Evolutionary conservation across 129 eudicot genomes (phyloP).

Genomic region (Rutidosis leptorrhynchoides): DNA sequence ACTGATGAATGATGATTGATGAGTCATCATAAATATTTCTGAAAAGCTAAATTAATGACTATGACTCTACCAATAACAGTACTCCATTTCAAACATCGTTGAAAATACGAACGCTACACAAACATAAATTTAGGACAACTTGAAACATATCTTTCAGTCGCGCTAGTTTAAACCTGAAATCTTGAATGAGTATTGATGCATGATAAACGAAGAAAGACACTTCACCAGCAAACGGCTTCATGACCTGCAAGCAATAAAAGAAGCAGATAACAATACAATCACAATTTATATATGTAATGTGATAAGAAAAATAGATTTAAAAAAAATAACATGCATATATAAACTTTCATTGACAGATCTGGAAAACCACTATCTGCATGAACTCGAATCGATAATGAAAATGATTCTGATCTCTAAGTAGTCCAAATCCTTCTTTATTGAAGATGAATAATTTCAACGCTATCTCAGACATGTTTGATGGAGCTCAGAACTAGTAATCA

Average conservation of each 20-base stretch:
- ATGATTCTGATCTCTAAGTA: neutral
- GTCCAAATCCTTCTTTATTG: constrained; percentile 9
- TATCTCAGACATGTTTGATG: constrained; percentile 25
- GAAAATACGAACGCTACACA: neutral
- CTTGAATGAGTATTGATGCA: neutral
- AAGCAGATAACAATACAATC: neutral
- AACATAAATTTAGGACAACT: neutral
- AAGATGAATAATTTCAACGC: constrained; percentile 10
- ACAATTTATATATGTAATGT: neutral
- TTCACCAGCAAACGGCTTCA: constrained; percentile 16
- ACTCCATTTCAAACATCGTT: neutral
- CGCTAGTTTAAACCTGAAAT: neutral
- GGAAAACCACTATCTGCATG: neutral
- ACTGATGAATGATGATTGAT: too few relatives aligned
- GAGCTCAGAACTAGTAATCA: constrained; percentile 17
- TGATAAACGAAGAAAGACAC: neutral
- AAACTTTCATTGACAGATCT: neutral
- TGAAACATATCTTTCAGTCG: neutral
- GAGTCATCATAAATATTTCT: neutral
- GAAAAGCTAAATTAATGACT: neutral
- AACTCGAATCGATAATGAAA: constrained; percentile 6
- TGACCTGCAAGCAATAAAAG: constrained; percentile 18
- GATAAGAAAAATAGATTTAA: neutral
- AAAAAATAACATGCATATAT: neutral
- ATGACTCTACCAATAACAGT: too few relatives aligned